These are phyloP conservation scores for Allium cepa DNA, from an alignment of 106 monocot genomes.

Conservation along the genomic window DNA sequence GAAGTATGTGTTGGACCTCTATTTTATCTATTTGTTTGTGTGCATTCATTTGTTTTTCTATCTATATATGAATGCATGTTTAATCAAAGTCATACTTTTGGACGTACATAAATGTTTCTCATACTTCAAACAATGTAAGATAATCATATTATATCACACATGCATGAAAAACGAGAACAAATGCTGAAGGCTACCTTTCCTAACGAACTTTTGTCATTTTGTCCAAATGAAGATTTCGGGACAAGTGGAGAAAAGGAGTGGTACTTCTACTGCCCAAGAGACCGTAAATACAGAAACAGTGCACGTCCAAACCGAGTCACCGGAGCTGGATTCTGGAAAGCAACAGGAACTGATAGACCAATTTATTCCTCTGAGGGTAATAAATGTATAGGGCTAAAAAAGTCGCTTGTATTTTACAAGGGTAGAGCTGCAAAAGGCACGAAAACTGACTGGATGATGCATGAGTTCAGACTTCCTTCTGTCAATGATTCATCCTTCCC, in stretches of 20 bases:
- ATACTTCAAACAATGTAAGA: no score
- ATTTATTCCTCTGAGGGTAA: constrained; percentile 24
- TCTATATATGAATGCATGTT: no score
- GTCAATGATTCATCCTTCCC: background rate
- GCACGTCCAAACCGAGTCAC: constrained; percentile 27
- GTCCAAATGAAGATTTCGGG: constrained; percentile 7
- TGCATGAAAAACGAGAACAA: no score
- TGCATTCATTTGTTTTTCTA: no score
- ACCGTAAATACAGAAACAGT: constrained; percentile 50
- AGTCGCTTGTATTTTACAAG: constrained; percentile 78
- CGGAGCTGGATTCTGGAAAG: constrained; percentile 83
- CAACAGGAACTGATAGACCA: constrained; percentile 76
- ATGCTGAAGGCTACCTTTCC: background rate
- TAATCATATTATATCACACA: no score
- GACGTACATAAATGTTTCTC: no score
- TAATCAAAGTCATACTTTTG: no score
- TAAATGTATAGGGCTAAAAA: constrained; percentile 78
- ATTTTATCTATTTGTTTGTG: no score
- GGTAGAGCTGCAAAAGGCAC: constrained; percentile 79
- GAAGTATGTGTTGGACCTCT: no score
- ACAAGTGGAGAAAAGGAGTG: constrained; percentile 58
- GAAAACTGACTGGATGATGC: constrained; percentile 98
- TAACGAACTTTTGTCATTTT: background rate
- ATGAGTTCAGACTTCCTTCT: constrained; percentile 73
- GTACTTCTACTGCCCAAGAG: constrained; percentile 89